Conservation (phyloP, 1,139 yeast genomes). For the Candida neerlandica region DNA sequence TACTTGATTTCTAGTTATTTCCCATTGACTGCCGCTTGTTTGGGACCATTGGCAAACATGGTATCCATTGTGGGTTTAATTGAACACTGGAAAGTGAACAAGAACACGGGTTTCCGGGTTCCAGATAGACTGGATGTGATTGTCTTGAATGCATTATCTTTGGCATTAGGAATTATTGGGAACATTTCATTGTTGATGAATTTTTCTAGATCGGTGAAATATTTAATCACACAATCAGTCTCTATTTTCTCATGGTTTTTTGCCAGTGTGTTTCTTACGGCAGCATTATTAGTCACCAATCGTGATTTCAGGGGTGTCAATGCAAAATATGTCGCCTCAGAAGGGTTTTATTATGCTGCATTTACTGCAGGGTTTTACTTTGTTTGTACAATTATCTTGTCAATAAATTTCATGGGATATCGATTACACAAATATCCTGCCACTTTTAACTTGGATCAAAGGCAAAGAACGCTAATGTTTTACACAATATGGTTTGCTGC, state of each 20-base stretch:
- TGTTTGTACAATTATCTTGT: constrained; percentile 52
- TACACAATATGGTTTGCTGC: constrained; percentile 64
- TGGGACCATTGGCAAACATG: constrained; percentile 78
- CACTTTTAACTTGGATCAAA: constrained; percentile 60
- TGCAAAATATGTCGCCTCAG: constrained; percentile 38
- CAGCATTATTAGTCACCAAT: constrained; percentile 44
- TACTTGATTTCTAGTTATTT: constrained; percentile 62
- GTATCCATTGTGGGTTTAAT: constrained; percentile 72
- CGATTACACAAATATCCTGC: constrained; percentile 63
- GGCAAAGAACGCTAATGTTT: constrained; percentile 72
- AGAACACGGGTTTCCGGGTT: constrained; percentile 23
- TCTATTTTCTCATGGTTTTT: constrained; percentile 65
- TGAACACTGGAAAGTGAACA: constrained; percentile 61
- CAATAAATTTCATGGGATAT: constrained; percentile 65
- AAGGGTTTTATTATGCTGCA: constrained; percentile 79
- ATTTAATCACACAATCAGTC: constrained; percentile 58
- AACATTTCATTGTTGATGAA: constrained; percentile 68
- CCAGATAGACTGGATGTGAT: constrained; percentile 45
- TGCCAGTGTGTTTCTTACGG: constrained; percentile 55
- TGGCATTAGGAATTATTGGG: constrained; percentile 65
- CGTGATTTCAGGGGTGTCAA: constrained; percentile 17
- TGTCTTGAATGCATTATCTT: constrained; percentile 60
- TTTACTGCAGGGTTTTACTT: constrained; percentile 65
- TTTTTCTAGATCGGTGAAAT: constrained; percentile 59
- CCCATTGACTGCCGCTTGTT: constrained; percentile 74